A percentile compares a stretch with the other conserved stretches of the same genome.
Conservation (phyloP, 352 stramenopile species). For the Globisporangium acanthophoron region DNA sequence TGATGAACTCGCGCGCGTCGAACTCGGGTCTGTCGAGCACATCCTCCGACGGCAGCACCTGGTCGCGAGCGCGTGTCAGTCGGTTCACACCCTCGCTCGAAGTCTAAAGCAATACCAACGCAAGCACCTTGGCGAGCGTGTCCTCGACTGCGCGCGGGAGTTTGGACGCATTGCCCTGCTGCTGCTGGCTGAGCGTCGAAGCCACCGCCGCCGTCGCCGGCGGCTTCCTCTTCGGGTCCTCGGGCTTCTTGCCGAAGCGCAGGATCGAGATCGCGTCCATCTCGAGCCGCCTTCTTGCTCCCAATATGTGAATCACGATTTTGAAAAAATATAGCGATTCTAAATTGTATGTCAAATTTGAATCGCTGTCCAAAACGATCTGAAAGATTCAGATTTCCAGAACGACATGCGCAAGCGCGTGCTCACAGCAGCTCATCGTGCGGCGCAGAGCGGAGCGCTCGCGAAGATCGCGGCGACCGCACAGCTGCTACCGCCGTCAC, state of each 20-base stretch:
- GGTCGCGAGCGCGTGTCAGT: neutral
- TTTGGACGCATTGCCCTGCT: conserved; percentile 32
- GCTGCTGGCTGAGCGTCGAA: neutral
- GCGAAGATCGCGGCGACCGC: conserved; percentile 53
- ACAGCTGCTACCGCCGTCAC: conserved; percentile 37
- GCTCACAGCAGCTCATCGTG: conserved; percentile 48
- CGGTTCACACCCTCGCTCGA: neutral
- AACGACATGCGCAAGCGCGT: conserved; percentile 48
- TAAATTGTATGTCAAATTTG: no score
- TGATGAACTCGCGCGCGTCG: conserved; percentile 90
- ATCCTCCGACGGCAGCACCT: conserved; percentile 80
- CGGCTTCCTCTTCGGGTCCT: conserved; percentile 18
- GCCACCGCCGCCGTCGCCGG: neutral
- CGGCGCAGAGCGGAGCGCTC: conserved; percentile 47
- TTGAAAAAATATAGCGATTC: no score
- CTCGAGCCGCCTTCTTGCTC: no score
- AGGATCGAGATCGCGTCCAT: conserved; percentile 4
- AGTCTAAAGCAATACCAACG: neutral
- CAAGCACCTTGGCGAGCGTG: conserved; percentile 38
- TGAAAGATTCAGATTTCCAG: conserved; percentile 1
- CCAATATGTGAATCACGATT: no score
- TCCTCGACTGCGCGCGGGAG: conserved; percentile 48
- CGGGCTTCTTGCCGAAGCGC: conserved; percentile 14
- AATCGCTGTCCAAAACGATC: no score
- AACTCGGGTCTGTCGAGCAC: conserved; percentile 87